A percentile compares a stretch with the other conserved stretches of the same genome.
These are phyloP conservation scores for Tulasnella calospora DNA, from an alignment of 768 basidiomycete genomes.

Conservation along the genomic window DNA sequence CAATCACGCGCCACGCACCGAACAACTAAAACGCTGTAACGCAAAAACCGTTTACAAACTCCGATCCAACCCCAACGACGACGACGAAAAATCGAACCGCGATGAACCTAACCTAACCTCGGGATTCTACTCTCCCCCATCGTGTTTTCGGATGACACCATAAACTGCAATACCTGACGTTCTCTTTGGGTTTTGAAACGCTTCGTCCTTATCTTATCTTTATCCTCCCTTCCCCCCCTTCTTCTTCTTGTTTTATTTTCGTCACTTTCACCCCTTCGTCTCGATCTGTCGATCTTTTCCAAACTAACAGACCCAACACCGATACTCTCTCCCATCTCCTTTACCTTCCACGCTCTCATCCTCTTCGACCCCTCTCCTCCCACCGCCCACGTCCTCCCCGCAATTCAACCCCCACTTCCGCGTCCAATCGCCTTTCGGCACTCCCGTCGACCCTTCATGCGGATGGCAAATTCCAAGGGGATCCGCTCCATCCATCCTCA, in stretches of 20 bases:
- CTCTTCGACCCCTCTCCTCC: neutral
- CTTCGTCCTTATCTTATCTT: neutral
- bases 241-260: neutral
- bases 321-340: slow-evolving; percentile 18
- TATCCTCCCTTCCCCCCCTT: neutral
- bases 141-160: neutral
- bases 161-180: neutral
- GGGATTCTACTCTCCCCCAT: too few relatives aligned
- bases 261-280: neutral
- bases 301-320: neutral
- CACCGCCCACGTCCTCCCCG: neutral
- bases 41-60: neutral
- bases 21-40: neutral
- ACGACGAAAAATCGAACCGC: too few relatives aligned
- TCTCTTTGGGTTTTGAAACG: too few relatives aligned
- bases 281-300: neutral
- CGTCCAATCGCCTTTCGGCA: neutral
- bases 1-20: too few relatives aligned
- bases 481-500: neutral
- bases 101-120: too few relatives aligned
- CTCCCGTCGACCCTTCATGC: neutral
- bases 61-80: neutral
- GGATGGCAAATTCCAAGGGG: neutral
- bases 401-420: neutral
- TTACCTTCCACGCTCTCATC: neutral